Conservation (phyloP, 2,329 filamentous ascomycete genomes). For the Pseudocercospora fijiensis region DNA sequence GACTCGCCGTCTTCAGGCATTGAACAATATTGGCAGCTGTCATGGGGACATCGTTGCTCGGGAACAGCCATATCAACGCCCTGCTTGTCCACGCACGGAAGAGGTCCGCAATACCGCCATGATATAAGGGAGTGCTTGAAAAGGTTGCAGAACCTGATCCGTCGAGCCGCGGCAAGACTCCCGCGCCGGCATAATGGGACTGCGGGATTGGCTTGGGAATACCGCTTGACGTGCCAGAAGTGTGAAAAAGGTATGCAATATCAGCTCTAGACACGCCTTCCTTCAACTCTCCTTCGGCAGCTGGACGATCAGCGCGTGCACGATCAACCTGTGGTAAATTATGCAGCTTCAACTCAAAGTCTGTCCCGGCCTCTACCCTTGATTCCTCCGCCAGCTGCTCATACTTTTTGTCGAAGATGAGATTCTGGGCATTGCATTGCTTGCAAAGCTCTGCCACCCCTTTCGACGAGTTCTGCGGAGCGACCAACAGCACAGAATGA, state of each 20-base stretch:
- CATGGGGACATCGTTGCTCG: slow-evolving; percentile 56
- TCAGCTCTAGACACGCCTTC: slow-evolving; percentile 37
- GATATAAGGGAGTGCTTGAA: slow-evolving; percentile 65
- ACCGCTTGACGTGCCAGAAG: slow-evolving; percentile 64
- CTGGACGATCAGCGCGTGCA: neutral
- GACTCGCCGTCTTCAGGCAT: slow-evolving; percentile 46
- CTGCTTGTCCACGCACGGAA: slow-evolving; percentile 62
- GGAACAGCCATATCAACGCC: slow-evolving; percentile 63
- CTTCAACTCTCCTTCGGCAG: neutral
- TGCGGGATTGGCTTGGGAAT: slow-evolving; percentile 64
- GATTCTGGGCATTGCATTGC: slow-evolving; percentile 42
- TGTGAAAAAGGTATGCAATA: slow-evolving; percentile 61
- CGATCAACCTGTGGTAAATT: slow-evolving; percentile 20
- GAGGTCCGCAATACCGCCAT: slow-evolving; percentile 63
- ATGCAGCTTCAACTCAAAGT: slow-evolving; percentile 3
- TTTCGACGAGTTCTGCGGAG: slow-evolving; percentile 48
- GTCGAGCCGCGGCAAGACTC: slow-evolving; percentile 53
- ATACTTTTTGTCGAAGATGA: slow-evolving; percentile 51
- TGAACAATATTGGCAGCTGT: slow-evolving; percentile 55
- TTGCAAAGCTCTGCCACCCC: slow-evolving; percentile 57
- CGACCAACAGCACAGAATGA: slow-evolving; percentile 57
- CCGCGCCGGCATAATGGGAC: slow-evolving; percentile 55
- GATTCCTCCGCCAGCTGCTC: slow-evolving; percentile 37
- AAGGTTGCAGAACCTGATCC: slow-evolving; percentile 53
- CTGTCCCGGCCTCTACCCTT: slow-evolving; percentile 9